Evolutionary conservation across 169 alveolate genomes (phyloP), one percentile per base, ranked within the genome.

Genomic region (Cryptosporidium xiaoi): DNA sequence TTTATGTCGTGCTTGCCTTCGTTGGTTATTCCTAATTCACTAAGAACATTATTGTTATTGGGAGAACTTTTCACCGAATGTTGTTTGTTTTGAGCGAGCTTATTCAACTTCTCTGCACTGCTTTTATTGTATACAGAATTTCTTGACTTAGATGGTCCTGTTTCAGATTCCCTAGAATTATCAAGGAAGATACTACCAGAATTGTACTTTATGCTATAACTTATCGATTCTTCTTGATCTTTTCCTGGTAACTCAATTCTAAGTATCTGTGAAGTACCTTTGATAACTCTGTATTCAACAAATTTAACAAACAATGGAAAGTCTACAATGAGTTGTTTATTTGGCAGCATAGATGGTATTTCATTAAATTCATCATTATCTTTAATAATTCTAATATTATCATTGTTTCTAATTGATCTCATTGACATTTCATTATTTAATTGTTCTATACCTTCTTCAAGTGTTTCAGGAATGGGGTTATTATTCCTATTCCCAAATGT

Each of bases 261-360:
- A 10, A 77, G 40, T 46, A 77, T 40, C 27, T 77, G 87, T 10
- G 87, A 77, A 1, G 87, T 77, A 4, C 87, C 87, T 46, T 60
- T 77, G 40, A 77, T 62, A 24, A 77, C 48, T 20, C 87, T 56
- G 40, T 20, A 77, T 46, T 77, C 87, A n/a, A 77, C 87, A 33
- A 77, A 31, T 10, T 77, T 77, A 2, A 60, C n/a, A n/a, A 77
- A 77, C 7, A 77, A 46, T 40, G 69, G 71, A 27, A 77, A 77
- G 36, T 77, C 87, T n/a, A 77, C 51, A 8, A 58, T 77, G n/a
- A 62, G 40, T 8, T 77, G 48, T 27, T 77, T 24, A 18, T 44
- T 60, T 40, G 48, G 48, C 0, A 40, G 10, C 48, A 40, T 40
- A n/a, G 64, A 53, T n/a, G 27, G 46, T 50, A 66, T 44, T 34